A percentile compares a stretch with the other conserved stretches of the same genome.
These are phyloP conservation scores for Colletotrichum lindemuthianum DNA, from an alignment of 2,329 filamentous ascomycete species.

Conservation along the genomic window DNA sequence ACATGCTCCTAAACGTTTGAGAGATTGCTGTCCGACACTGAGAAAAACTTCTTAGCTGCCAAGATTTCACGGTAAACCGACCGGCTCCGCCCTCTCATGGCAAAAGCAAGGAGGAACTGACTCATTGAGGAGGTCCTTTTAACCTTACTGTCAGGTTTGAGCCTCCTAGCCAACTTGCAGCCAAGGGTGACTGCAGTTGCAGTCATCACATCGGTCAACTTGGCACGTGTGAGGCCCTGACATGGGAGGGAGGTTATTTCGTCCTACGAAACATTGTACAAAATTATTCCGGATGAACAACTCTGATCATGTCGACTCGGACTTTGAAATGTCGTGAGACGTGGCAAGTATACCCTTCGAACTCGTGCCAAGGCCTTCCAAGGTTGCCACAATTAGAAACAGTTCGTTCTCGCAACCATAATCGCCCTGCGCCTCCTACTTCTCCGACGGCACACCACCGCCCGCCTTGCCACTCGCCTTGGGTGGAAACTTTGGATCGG, in stretches of 20 bases:
- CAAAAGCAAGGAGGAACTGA: too few relatives aligned
- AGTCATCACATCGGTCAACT: too few relatives aligned
- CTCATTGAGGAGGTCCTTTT: too few relatives aligned
- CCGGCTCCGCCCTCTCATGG: too few relatives aligned
- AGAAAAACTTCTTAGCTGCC: too few relatives aligned
- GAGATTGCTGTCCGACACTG: too few relatives aligned
- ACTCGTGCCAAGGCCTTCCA: background rate
- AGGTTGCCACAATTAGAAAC: background rate
- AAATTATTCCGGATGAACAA: constrained; percentile 21
- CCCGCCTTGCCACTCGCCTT: constrained; percentile 16
- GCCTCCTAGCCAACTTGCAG: too few relatives aligned
- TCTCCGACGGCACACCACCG: constrained; percentile 5
- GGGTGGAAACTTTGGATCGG: constrained; percentile 50
- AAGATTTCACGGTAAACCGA: too few relatives aligned
- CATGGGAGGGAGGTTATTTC: background rate
- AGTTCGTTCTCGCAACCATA: constrained; percentile 8
- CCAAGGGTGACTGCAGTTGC: too few relatives aligned
- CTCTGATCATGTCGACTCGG: constrained; percentile 5
- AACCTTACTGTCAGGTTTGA: too few relatives aligned
- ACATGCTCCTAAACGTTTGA: too few relatives aligned
- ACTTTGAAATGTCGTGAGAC: too few relatives aligned
- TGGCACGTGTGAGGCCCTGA: background rate
- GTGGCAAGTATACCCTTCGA: background rate
- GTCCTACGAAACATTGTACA: constrained; percentile 4
- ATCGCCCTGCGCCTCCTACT: background rate